Evolutionary conservation across 495 filamentous ascomycete species (phyloP).

Genomic region (Haplographium delicatum): DNA sequence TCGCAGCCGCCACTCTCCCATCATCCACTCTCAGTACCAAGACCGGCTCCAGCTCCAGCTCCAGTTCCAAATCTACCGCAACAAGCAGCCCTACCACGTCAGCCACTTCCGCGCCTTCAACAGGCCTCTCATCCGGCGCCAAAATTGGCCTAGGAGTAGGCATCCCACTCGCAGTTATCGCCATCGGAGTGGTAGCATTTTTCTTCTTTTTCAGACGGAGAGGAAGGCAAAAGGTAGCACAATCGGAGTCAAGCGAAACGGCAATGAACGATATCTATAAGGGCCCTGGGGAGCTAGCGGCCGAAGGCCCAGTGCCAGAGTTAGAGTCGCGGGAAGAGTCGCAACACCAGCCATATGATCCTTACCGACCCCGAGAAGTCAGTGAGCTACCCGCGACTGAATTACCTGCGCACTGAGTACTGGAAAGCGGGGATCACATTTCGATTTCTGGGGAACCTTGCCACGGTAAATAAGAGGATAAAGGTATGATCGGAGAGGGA

Average conservation of each 20-base stretch:
- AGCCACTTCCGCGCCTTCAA: background rate
- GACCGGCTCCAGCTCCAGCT: background rate
- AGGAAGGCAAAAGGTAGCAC: background rate
- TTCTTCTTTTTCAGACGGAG: background rate
- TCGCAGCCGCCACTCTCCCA: background rate
- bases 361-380: too few species aligned
- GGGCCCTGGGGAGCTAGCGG: too few species aligned
- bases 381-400: too few species aligned
- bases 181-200: background rate
- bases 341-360: too few species aligned
- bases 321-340: too few species aligned
- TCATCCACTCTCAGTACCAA: background rate
- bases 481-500: too few species aligned
- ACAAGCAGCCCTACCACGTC: background rate
- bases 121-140: background rate
- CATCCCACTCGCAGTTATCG: constrained; percentile 2
- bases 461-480: too few species aligned
- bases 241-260: background rate
- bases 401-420: too few species aligned
- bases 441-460: too few species aligned
- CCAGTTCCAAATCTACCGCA: background rate
- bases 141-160: constrained; percentile 9
- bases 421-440: too few species aligned
- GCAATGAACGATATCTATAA: background rate
- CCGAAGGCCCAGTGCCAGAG: too few species aligned